Evolutionary conservation across 1,139 yeast genomes (phyloP).

Genomic region (Scheffersomyces cryptocercus): DNA sequence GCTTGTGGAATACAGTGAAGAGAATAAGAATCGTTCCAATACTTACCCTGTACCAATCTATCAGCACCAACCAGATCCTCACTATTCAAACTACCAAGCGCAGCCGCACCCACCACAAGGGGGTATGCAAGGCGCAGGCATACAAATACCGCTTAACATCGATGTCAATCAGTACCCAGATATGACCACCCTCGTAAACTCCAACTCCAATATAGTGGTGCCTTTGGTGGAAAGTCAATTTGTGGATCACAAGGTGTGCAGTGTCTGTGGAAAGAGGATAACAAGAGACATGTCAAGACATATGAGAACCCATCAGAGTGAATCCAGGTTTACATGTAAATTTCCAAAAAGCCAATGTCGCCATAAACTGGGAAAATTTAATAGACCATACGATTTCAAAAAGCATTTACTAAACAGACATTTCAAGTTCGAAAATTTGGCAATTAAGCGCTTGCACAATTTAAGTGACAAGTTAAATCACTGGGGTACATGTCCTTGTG

Average conservation of each 20-base stretch:
- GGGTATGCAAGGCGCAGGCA: background rate
- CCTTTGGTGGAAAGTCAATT: slow-evolving; percentile 37
- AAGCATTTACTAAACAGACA: slow-evolving; percentile 67
- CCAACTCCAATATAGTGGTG: slow-evolving; percentile 32
- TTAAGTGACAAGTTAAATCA: slow-evolving; percentile 54
- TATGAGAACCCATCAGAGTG: slow-evolving; percentile 61
- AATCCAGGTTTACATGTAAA: slow-evolving; percentile 59
- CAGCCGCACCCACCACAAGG: slow-evolving; percentile 1
- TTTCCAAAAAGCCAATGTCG: slow-evolving; percentile 57
- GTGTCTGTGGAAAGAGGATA: slow-evolving; percentile 57
- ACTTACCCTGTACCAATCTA: background rate
- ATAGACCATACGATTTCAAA: slow-evolving; percentile 69
- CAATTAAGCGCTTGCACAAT: slow-evolving; percentile 50
- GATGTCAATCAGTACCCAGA: slow-evolving; percentile 35
- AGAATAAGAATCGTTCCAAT: background rate
- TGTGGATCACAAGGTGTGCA: slow-evolving; percentile 37
- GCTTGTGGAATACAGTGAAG: background rate
- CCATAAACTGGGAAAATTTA: slow-evolving; percentile 59
- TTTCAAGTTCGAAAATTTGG: slow-evolving; percentile 53
- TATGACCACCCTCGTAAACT: slow-evolving; percentile 42
- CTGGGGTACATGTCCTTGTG: slow-evolving; percentile 62
- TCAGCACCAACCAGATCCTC: background rate
- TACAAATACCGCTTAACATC: slow-evolving; percentile 16
- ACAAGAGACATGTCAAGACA: slow-evolving; percentile 67
- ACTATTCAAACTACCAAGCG: slow-evolving; percentile 1